Evolutionary conservation across 1,139 yeast genomes (phyloP).

Genomic region (Candida buenavistaensis): DNA sequence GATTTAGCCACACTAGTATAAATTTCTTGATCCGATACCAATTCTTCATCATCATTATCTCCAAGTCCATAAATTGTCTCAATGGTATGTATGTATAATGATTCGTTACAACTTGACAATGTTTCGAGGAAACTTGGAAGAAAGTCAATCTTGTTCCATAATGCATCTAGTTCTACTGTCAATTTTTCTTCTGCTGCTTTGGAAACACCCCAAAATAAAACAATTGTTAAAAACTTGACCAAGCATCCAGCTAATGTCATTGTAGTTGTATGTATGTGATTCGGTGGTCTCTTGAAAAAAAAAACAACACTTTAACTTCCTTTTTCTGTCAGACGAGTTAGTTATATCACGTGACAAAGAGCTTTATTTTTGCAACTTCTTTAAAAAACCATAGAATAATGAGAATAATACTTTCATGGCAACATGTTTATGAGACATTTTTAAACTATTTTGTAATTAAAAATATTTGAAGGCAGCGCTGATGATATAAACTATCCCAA

Average conservation of each 20-base stretch:
- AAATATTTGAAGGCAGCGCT: no score
- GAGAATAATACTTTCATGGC: no score
- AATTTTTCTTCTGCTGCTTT: constrained; percentile 4
- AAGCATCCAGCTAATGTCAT: neutral
- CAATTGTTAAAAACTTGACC: neutral
- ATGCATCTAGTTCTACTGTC: constrained; percentile 15
- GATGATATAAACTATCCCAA: no score
- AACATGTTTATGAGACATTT: no score
- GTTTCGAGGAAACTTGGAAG: constrained; percentile 56
- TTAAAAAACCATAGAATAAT: no score
- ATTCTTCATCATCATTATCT: constrained; percentile 20
- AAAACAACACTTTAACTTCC: no score
- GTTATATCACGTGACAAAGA: no score
- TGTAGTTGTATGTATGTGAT: no score
- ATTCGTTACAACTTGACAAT: constrained; percentile 46
- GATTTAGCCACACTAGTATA: constrained; percentile 35
- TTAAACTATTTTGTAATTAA: no score
- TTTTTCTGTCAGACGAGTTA: no score
- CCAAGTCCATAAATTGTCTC: constrained; percentile 34
- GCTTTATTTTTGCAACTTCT: no score
- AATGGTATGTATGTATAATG: constrained; percentile 50
- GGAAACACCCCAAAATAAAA: neutral
- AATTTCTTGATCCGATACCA: constrained; percentile 35
- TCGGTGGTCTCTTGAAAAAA: no score
- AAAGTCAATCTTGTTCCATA: constrained; percentile 24